Percentiles rank a stretch among this genome's conserved stretches.
Evolutionary conservation across 352 stramenopile genomes (phyloP).

Genomic region (Phytophthora podocarpi): DNA sequence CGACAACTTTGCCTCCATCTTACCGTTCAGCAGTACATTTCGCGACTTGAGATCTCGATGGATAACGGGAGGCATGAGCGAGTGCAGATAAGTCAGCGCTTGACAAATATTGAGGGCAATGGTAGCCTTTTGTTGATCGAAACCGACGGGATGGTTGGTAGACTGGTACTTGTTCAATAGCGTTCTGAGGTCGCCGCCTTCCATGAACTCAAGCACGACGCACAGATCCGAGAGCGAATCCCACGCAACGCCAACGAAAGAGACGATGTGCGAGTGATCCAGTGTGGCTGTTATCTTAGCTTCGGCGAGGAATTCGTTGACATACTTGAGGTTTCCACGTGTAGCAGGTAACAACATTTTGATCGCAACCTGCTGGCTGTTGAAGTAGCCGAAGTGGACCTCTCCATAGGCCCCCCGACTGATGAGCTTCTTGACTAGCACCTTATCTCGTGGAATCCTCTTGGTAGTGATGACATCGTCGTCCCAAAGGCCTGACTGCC

Average conservation of each 20-base stretch:
- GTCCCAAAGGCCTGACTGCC: conserved; percentile 30
- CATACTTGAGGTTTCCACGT: conserved; percentile 24
- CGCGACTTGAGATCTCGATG: conserved; percentile 47
- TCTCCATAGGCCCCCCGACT: conserved; percentile 47
- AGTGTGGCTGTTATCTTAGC: conserved; percentile 39
- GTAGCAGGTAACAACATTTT: conserved; percentile 42
- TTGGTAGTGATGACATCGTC: conserved; percentile 43
- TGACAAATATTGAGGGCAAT: conserved; percentile 35
- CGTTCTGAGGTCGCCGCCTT: conserved; percentile 39
- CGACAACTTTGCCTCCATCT: conserved; percentile 64
- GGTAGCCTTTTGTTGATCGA: conserved; percentile 29
- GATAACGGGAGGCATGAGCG: conserved; percentile 30
- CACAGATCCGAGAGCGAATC: conserved; percentile 43
- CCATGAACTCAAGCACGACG: conserved; percentile 51
- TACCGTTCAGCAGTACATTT: conserved; percentile 31
- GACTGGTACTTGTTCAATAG: conserved; percentile 29
- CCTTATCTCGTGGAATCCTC: conserved; percentile 35
- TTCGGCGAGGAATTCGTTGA: conserved; percentile 47
- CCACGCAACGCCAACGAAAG: conserved; percentile 46
- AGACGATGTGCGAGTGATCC: conserved; percentile 39
- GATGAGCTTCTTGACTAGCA: conserved; percentile 28
- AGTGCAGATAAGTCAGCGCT: conserved; percentile 32
- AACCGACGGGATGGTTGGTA: conserved; percentile 10
- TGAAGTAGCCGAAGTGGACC: conserved; percentile 40
- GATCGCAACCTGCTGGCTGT: conserved; percentile 39